Conservation (phyloP, 371 early-diverging fungal genomes). For the Batrachochytrium dendrobatidis region DNA sequence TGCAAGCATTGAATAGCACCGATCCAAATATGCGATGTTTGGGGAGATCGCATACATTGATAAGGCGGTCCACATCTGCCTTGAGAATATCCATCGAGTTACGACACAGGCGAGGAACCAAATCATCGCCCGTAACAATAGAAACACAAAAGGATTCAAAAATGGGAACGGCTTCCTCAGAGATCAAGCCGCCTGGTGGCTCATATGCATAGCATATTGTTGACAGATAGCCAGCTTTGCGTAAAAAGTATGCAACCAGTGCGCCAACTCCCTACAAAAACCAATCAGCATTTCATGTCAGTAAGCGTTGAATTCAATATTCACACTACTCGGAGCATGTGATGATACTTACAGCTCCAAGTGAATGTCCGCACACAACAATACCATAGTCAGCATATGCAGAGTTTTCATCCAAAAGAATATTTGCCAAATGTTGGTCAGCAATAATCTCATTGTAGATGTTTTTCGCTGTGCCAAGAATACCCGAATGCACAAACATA, state of each 20-base stretch:
- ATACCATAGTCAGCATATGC: conserved; percentile 19
- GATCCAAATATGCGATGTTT: conserved; percentile 29
- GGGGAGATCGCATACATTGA: conserved; percentile 21
- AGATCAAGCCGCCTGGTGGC: conserved; percentile 25
- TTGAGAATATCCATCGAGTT: conserved; percentile 32
- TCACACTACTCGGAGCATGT: too few species aligned
- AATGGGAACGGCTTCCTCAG: conserved; percentile 11
- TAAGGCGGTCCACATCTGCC: conserved; percentile 20
- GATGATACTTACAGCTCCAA: conserved; percentile 21
- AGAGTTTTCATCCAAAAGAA: conserved; percentile 8
- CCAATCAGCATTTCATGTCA: too few species aligned
- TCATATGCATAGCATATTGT: conserved; percentile 26
- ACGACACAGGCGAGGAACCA: conserved; percentile 21
- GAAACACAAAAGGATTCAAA: conserved; percentile 30
- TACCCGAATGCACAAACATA: conserved; percentile 24
- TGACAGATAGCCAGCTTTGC: conserved; percentile 15
- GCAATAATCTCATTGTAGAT: conserved; percentile 22
- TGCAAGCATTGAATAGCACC: conserved; percentile 12
- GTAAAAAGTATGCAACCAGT: conserved; percentile 22
- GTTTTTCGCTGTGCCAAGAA: conserved; percentile 25
- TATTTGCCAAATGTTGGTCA: conserved; percentile 13
- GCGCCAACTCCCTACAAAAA: conserved; percentile 28
- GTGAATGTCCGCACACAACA: conserved; percentile 33
- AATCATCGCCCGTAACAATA: conserved; percentile 30
- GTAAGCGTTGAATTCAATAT: too few species aligned